Evolutionary conservation across 208 protist species (phyloP).

Genomic region (Balamuthia mandrillaris): DNA sequence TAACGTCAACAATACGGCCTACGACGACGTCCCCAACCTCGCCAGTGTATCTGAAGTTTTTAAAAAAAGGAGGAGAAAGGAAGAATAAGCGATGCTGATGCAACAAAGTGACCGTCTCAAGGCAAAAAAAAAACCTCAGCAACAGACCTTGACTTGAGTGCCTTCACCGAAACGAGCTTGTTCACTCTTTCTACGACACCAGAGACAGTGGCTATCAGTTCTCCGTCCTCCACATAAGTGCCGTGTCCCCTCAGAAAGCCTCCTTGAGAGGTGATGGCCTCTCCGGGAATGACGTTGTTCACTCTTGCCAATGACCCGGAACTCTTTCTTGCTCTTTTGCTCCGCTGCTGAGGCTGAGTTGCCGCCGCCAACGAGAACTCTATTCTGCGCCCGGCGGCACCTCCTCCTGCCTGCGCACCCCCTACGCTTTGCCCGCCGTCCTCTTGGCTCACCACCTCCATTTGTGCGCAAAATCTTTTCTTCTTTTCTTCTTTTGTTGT

Average conservation of each 20-base stretch:
- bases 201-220: conserved; percentile 65
- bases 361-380: no score
- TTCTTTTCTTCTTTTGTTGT: no score
- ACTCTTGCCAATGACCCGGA: no score
- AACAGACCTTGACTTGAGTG: conserved; percentile 62
- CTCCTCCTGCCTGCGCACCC: no score
- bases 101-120: neutral
- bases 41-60: conserved; percentile 76
- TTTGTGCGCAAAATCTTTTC: no score
- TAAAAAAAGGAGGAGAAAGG: neutral
- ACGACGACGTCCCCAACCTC: conserved; percentile 97
- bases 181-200: conserved; percentile 78
- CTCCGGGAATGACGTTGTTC: conserved; percentile 23
- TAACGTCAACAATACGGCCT: conserved; percentile 82
- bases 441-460: no score
- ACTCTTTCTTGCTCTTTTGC: no score
- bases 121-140: neutral
- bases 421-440: no score
- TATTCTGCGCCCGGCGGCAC: no score
- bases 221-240: conserved; percentile 49
- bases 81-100: neutral
- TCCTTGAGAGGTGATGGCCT: conserved; percentile 5
- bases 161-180: conserved; percentile 74
- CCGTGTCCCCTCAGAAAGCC: conserved; percentile 62
- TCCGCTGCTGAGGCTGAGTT: no score